phyloP scores from a whole-genome alignment of 768 basidiomycete genomes.

The Mycena galericulata region DNA sequence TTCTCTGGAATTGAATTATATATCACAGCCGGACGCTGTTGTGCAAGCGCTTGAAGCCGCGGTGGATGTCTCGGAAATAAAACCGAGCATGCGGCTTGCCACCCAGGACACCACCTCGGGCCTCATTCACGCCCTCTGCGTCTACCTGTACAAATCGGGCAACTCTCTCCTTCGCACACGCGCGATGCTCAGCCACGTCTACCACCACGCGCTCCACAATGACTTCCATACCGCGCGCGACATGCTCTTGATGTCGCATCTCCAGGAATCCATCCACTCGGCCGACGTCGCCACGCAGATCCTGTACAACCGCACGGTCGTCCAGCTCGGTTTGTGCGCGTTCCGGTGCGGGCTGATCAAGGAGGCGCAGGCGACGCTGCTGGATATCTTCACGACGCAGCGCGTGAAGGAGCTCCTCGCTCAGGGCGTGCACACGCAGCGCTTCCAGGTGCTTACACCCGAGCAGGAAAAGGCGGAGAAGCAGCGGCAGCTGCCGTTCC shows the following conservation, averaged over 20 bases:
- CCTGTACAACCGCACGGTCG: constrained; percentile 96
- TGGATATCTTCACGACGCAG: constrained; percentile 96
- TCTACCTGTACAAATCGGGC: constrained; percentile 92
- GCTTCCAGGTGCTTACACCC: constrained; percentile 87
- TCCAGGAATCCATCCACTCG: constrained; percentile 96
- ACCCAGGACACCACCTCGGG: constrained; percentile 68
- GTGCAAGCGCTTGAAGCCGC: constrained; percentile 89
- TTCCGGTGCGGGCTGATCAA: constrained; percentile 96
- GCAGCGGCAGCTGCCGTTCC: constrained; percentile 96
- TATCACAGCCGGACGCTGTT: constrained; percentile 88
- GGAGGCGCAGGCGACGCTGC: constrained; percentile 92
- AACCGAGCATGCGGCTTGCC: constrained; percentile 71
- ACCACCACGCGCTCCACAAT: constrained; percentile 96
- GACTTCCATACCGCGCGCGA: constrained; percentile 97
- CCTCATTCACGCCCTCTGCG: constrained; percentile 91
- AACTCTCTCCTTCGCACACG: constrained; percentile 94
- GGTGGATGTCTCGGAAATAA: constrained; percentile 66
- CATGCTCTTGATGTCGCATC: constrained; percentile 98
- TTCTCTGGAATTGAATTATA: constrained; percentile 27
- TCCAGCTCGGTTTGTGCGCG: constrained; percentile 96
- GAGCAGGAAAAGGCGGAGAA: constrained; percentile 99
- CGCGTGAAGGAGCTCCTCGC: constrained; percentile 97
- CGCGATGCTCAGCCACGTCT: constrained; percentile 98
- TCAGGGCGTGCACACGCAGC: constrained; percentile 94
- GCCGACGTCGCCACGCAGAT: constrained; percentile 98